A percentile compares a stretch with the other conserved stretches of the same genome.
These are phyloP conservation scores for Tillandsia fasciculata DNA, from an alignment of 176 grass and related monocot species.

Conservation along the genomic window DNA sequence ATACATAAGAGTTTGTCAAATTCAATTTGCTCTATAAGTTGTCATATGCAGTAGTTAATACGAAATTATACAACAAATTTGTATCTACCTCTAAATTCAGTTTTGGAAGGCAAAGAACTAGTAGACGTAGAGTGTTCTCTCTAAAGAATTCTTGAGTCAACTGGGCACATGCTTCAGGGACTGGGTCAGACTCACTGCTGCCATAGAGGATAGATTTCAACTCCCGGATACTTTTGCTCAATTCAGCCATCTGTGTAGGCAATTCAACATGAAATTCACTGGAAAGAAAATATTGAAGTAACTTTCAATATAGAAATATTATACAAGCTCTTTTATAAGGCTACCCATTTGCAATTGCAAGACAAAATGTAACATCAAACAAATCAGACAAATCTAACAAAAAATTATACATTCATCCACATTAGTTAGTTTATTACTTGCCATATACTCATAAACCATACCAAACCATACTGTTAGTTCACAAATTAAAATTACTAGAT, in stretches of 20 bases:
- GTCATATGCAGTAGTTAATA: slow-evolving; percentile 2
- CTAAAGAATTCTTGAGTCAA: slow-evolving; percentile 96
- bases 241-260: slow-evolving; percentile 63
- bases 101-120: slow-evolving; percentile 85
- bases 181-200: slow-evolving; percentile 72
- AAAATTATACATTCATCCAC: too few species aligned
- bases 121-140: slow-evolving; percentile 78
- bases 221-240: slow-evolving; percentile 96
- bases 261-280: background rate
- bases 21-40: background rate
- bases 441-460: too few species aligned
- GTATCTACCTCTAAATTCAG: slow-evolving; percentile 76
- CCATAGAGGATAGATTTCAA: slow-evolving; percentile 92
- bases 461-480: too few species aligned
- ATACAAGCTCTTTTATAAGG: too few species aligned
- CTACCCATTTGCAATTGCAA: too few species aligned
- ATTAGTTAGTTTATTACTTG: too few species aligned
- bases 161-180: slow-evolving; percentile 73
- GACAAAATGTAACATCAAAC: too few species aligned
- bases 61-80: slow-evolving; percentile 1
- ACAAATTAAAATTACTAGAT: too few species aligned
- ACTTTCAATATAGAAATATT: too few species aligned
- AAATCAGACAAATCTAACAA: too few species aligned
- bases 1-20: background rate
- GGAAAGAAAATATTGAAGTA: too few species aligned